Base-by-base conservation (phyloP, 495 filamentous ascomycete genomes). In the Aspergillus diversus region DNA sequence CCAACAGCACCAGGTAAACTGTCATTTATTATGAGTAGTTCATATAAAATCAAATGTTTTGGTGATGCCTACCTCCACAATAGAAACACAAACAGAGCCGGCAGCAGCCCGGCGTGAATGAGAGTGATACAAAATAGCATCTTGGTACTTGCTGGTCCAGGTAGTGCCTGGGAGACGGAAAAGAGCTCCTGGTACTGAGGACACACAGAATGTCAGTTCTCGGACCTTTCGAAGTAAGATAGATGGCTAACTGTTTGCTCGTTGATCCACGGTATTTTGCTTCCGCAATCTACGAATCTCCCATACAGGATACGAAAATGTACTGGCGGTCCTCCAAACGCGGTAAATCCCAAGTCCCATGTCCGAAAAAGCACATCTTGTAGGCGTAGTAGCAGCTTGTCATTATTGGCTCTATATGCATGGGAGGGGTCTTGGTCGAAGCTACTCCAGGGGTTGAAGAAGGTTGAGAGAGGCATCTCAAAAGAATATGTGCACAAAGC, bases 131-230 rank as follows among this genome's bases (percentile, higher is more conserved):
- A 90, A 65, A 90, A 93, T 0, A 86, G 68, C 87, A 94, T 92
- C 75, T 94, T 94, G 16, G 90, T 93, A 69, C 86, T 90, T 1
- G 71, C 91, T 0, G 92, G 91, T 0, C 92, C 92, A 0, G 89
- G 86, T 17, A 93, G 83, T 12, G 87, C 86, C 72, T 93, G 91
- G 51, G 84, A 89, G 63, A 96, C 76, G 21, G 89, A 89, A 72
- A 94, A 96, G 13, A 93, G 82, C 68, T 96, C 91, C 74, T 93
- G 89, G 74, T 90, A 96, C 88, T 91, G 61, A 33, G n/a, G 4
- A 43, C 1, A 9, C n/a, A 50, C 7, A 7, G 21, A 50, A 12
- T 50, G 47, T 16, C 5, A 11, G 15, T 11, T 33, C 13, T 54
- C 0, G 9, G 33, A 7, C 55, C 16, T 12, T 16, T 33, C 32